A percentile compares a stretch with the other conserved stretches of the same genome.
These are phyloP conservation scores for Aspergillus brasiliensis DNA, from an alignment of 2,329 filamentous ascomycete genomes.

Conservation along the genomic window DNA sequence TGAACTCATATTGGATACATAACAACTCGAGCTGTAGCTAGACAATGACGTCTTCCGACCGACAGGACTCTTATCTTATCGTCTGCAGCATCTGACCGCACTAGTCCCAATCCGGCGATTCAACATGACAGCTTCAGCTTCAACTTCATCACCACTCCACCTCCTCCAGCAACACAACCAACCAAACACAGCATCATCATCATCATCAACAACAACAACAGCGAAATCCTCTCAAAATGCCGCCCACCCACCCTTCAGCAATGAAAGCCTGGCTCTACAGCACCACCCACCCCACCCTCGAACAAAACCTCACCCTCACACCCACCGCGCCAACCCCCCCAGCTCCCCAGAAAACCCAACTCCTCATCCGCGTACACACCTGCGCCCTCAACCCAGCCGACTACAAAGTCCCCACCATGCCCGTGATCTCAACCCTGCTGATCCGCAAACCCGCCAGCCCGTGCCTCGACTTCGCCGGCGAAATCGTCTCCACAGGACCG, in stretches of 20 bases:
- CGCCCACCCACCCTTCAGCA: slow-evolving; percentile 22
- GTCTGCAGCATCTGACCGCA: background rate
- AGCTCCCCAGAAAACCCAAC: slow-evolving; percentile 44
- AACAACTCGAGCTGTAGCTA: too few relatives aligned
- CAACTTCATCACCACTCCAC: background rate
- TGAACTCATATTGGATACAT: too few relatives aligned
- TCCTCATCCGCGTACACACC: slow-evolving; percentile 59
- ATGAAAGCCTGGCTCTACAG: slow-evolving; percentile 64
- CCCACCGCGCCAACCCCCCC: slow-evolving; percentile 46
- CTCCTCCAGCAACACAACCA: background rate
- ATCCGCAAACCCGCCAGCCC: slow-evolving; percentile 51
- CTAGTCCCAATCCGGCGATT: background rate
- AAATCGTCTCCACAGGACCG: slow-evolving; percentile 42
- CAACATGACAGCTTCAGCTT: background rate
- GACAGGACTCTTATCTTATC: background rate
- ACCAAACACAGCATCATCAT: background rate
- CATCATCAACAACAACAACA: background rate
- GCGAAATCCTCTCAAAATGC: too few relatives aligned
- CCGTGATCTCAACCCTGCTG: slow-evolving; percentile 42
- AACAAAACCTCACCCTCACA: slow-evolving; percentile 56
- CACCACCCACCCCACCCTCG: slow-evolving; percentile 49
- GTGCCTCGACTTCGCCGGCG: slow-evolving; percentile 54
- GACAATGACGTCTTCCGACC: too few relatives aligned
- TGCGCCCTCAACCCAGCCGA: slow-evolving; percentile 64
- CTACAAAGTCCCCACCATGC: slow-evolving; percentile 62